phyloP scores from a whole-genome alignment of 192 early-diverging fungal genomes.

The Spinellus fusiger region DNA sequence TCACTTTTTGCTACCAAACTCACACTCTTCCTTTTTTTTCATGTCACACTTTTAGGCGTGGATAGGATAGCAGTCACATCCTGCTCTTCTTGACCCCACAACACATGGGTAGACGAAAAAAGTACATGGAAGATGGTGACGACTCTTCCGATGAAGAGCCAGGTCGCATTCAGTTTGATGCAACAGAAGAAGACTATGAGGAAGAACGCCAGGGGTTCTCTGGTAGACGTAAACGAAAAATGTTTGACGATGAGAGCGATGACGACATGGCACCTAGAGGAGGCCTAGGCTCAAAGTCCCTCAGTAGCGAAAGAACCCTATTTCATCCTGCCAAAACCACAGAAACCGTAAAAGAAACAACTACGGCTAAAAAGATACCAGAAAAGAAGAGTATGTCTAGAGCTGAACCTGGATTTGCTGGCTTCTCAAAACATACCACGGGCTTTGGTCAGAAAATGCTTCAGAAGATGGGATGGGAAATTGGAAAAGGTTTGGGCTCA shows the following conservation, averaged over 20 bases:
- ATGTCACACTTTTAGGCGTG: too few species aligned
- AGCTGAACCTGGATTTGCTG: slow-evolving; percentile 73
- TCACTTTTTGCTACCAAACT: too few species aligned
- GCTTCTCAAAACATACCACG: slow-evolving; percentile 68
- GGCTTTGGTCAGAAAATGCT: slow-evolving; percentile 81
- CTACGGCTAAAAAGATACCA: slow-evolving; percentile 1
- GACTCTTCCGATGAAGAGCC: slow-evolving; percentile 32
- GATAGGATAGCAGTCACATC: not conserved
- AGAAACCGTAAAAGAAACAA: not conserved
- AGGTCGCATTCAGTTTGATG: slow-evolving; percentile 26
- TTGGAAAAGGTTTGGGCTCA: slow-evolving; percentile 84
- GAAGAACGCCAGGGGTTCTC: slow-evolving; percentile 50
- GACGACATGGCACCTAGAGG: slow-evolving; percentile 31
- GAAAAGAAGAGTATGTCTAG: slow-evolving; percentile 17
- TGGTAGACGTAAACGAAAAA: slow-evolving; percentile 28
- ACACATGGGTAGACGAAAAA: slow-evolving; percentile 28
- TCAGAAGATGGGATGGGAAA: slow-evolving; percentile 86
- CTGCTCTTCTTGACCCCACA: not conserved
- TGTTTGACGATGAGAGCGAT: slow-evolving; percentile 38
- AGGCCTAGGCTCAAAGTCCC: slow-evolving; percentile 7
- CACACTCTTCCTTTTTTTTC: too few species aligned
- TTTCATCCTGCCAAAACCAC: slow-evolving; percentile 10
- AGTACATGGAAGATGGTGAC: slow-evolving; percentile 29
- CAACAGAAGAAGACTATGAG: slow-evolving; percentile 44
- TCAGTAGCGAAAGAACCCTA: slow-evolving; percentile 2